These are phyloP conservation scores for Raphidocelis subcapitata DNA, from an alignment of 139 green algal genomes.

Conservation along the genomic window DNA sequence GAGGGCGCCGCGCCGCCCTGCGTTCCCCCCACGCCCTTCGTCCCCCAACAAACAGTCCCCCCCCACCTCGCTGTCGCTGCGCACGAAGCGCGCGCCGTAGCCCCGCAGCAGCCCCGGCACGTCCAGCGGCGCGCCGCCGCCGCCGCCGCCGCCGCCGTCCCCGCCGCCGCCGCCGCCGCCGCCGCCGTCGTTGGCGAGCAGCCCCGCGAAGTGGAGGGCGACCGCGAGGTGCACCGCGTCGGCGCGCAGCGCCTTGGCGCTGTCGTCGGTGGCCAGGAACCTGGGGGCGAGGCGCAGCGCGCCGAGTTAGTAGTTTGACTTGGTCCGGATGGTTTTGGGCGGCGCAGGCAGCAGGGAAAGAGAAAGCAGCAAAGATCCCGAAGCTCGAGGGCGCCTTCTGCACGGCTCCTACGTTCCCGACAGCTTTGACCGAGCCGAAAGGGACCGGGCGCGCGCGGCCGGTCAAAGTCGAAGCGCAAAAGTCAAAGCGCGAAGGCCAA, in stretches of 20 bases:
- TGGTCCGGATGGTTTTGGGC: no score
- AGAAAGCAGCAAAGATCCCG: neutral
- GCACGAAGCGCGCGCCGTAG: slow-evolving; percentile 62
- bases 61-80: slow-evolving; percentile 25
- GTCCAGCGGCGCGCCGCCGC: slow-evolving; percentile 25
- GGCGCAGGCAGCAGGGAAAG: neutral
- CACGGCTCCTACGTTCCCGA: no score
- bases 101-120: slow-evolving; percentile 40
- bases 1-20: no score
- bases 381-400: no score
- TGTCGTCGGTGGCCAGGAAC: slow-evolving; percentile 54
- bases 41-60: no score
- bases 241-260: slow-evolving; percentile 51
- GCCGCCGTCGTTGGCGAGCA: neutral
- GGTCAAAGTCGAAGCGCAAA: no score
- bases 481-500: no score
- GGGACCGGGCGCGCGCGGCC: no score
- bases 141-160: neutral
- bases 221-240: slow-evolving; percentile 76
- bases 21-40: no score
- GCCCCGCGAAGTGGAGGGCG: slow-evolving; percentile 53
- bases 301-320: neutral
- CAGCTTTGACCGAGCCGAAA: no score
- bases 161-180: neutral
- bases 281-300: slow-evolving; percentile 27